Percentiles rank a stretch among this genome's conserved stretches.
These are phyloP conservation scores for Inga oerstediana DNA, from an alignment of 306 rosid genomes.

Conservation along the genomic window DNA sequence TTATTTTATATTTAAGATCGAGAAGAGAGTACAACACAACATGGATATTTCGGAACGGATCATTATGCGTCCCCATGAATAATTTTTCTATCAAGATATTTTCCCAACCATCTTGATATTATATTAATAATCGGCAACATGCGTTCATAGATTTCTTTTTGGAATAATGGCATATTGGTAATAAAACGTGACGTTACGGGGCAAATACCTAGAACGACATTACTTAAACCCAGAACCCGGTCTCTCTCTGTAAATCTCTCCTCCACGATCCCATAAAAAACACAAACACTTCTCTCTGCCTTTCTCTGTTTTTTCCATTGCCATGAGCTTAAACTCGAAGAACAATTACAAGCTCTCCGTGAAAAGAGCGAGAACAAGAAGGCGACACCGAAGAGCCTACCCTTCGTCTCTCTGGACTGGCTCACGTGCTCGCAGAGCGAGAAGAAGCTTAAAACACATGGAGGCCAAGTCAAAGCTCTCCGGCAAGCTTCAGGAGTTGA, in stretches of 20 bases:
- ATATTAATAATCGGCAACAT: neutral
- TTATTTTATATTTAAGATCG: too few species aligned
- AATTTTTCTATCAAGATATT: neutral
- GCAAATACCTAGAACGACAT: constrained; percentile 33
- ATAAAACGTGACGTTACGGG: constrained; percentile 35
- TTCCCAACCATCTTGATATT: neutral
- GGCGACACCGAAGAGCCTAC: constrained; percentile 7
- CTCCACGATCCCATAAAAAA: constrained; percentile 6
- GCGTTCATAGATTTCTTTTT: neutral
- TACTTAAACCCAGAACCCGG: constrained; percentile 61
- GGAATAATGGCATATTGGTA: constrained; percentile 58
- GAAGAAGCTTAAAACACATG: constrained; percentile 43
- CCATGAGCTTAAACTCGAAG: constrained; percentile 60
- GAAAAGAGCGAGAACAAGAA: constrained; percentile 43
- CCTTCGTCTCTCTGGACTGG: constrained; percentile 29
- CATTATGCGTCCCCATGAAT: neutral
- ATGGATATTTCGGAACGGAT: neutral
- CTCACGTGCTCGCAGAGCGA: constrained; percentile 32
- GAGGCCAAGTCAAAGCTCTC: constrained; percentile 55
- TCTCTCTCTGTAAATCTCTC: neutral
- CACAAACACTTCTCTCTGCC: neutral
- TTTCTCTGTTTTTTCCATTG: neutral
- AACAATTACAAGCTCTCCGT: constrained; percentile 44
- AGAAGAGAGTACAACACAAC: too few species aligned
- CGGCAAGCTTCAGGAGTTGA: constrained; percentile 59